Base-by-base conservation (phyloP, 106 monocot species). In the Gastrodia elata region DNA sequence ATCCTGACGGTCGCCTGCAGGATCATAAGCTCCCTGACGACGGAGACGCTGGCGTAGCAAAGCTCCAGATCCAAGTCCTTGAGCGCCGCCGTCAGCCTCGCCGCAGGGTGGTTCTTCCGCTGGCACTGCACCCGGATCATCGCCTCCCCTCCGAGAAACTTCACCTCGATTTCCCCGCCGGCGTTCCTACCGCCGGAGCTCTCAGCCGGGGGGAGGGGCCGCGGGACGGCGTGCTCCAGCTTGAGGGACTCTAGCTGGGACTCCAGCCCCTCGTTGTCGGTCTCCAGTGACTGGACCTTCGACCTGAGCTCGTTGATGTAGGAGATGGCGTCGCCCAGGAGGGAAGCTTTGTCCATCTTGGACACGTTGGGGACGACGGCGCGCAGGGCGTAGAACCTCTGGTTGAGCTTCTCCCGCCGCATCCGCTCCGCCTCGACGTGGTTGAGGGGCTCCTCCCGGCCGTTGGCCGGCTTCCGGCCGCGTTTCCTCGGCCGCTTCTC, bases 261-360 rank as follows among this genome's bases (percentile, higher is more conserved):
- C 35, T 78, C 64, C 5, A 89, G 74, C 5, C 36, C 43, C 65
- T 87, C 83, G 33, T 83, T 85, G 32, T 90, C 88, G 3, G 65
- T 55, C 49, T 94, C 91, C n/a, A 87, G 6, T 0, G 73, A 5
- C 68, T 84, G 70, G 0, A 83, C 7, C 74, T 82, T 86, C 22
- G 75, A 39, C 3, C 84, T 75, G 26, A 94, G 81, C 61, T 91
- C 88, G 39, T 86, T 88, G 81, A 94, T 94, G 79, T 84, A 94
- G 3, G 94, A 73, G 39, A 94, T 84, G 56, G 94, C 94, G 26
- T 94, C 94, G 34, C 91, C 91, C 10, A 94, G 84, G 8, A 94
- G 86, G n/a, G 94, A 94, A 2, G 94, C 94, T 72, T 94, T 94
- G 79, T 94, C 94, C 94, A 94, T 94, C 80, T 94, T 94, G 2